A percentile compares a stretch with the other conserved stretches of the same genome.
Evolutionary conservation across 129 eudicot genomes (phyloP).

Genomic region (Tagetes patula): DNA sequence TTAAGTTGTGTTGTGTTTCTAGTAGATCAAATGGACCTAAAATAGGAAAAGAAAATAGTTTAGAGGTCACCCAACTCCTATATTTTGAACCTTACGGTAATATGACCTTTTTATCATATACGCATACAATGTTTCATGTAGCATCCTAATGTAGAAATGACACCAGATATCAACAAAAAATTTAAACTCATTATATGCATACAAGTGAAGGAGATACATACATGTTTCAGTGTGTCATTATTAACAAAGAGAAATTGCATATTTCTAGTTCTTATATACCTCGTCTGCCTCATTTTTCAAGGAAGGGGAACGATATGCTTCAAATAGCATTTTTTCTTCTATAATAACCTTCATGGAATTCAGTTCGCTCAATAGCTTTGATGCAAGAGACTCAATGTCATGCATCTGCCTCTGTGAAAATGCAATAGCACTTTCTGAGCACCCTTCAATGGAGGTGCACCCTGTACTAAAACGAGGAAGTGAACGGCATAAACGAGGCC

Average conservation of each 20-base stretch:
- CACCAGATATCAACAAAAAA: neutral
- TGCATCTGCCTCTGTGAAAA: slow-evolving; percentile 92
- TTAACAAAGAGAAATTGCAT: neutral
- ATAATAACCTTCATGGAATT: slow-evolving; percentile 71
- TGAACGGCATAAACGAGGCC: slow-evolving; percentile 55
- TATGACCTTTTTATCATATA: neutral
- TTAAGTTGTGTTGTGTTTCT: neutral
- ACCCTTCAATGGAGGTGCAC: slow-evolving; percentile 60
- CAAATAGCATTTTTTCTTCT: slow-evolving; percentile 58
- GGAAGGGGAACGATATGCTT: slow-evolving; percentile 51
- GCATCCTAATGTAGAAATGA: neutral
- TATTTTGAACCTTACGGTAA: neutral
- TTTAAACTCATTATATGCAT: neutral
- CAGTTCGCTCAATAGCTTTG: slow-evolving; percentile 70
- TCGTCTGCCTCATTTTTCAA: slow-evolving; percentile 73
- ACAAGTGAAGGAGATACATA: neutral
- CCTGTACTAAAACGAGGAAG: slow-evolving; percentile 58
- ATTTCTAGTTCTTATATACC: slow-evolving; percentile 43
- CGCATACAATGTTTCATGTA: neutral
- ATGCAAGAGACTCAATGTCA: slow-evolving; percentile 74
- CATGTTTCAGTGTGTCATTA: neutral
- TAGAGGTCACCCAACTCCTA: neutral
- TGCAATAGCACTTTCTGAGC: slow-evolving; percentile 74
- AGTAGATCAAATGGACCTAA: neutral
- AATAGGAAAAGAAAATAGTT: neutral